phyloP scores from a whole-genome alignment of 345 rosid genomes.

The Carallia brachiata region DNA sequence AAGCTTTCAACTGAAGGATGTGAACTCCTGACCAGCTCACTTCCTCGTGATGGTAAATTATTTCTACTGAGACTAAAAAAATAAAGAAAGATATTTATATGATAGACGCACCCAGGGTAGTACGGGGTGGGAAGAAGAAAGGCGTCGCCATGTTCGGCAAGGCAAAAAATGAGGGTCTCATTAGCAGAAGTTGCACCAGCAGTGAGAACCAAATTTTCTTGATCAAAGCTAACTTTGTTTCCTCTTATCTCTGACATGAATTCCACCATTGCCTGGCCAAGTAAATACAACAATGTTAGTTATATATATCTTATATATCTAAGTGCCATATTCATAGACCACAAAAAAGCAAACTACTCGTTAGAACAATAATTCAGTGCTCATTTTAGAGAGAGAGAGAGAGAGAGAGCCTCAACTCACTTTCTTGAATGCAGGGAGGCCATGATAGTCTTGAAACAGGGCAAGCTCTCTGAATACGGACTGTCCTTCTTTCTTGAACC shows the following conservation, averaged over 20 bases:
- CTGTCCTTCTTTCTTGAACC: constrained; percentile 55
- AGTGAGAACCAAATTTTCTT: constrained; percentile 55
- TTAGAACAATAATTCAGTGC: not conserved
- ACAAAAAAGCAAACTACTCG: not conserved
- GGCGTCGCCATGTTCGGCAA: constrained; percentile 74
- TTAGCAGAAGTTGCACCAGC: constrained; percentile 89
- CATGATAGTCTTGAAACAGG: constrained; percentile 83
- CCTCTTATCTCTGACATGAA: constrained; percentile 87
- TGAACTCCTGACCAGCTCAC: no score
- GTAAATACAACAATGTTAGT: not conserved
- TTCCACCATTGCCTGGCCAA: constrained; percentile 61
- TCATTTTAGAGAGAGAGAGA: not conserved
- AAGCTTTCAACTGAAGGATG: no score
- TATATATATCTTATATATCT: not conserved
- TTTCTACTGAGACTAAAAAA: no score
- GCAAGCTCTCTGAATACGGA: constrained; percentile 77
- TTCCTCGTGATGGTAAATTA: no score
- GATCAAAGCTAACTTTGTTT: constrained; percentile 60
- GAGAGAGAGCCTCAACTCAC: constrained; percentile 28
- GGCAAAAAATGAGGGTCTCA: constrained; percentile 75
- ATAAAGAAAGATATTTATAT: not conserved
- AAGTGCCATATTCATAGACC: not conserved
- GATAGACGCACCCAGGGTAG: constrained; percentile 60
- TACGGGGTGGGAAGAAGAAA: constrained; percentile 81
- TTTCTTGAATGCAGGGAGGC: constrained; percentile 64